Conservation (phyloP, 1,284 basidiomycete species). For the Coniferiporia sulphurascens region DNA sequence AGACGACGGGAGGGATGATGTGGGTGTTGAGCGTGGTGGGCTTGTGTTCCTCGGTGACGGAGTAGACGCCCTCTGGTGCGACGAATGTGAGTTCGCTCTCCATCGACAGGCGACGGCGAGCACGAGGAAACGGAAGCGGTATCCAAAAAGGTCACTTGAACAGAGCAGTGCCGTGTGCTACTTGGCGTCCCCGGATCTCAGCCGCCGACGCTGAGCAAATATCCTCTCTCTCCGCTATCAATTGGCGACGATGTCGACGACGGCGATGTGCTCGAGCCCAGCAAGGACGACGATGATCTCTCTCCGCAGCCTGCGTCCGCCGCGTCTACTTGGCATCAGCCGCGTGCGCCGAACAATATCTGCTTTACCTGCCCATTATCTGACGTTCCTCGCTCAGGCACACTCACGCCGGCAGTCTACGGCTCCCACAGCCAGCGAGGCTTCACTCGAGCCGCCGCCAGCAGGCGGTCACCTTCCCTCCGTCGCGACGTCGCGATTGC, state of each 20-base stretch:
- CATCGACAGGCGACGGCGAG: slow-evolving; percentile 36
- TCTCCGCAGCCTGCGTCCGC: background rate
- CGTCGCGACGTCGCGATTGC: slow-evolving; percentile 59
- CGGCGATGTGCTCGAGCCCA: slow-evolving; percentile 4
- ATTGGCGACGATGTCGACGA: background rate
- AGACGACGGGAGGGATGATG: slow-evolving; percentile 41
- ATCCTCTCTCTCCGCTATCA: background rate
- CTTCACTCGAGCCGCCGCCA: slow-evolving; percentile 58
- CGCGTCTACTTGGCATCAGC: background rate
- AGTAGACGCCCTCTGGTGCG: slow-evolving; percentile 83
- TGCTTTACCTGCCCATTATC: background rate
- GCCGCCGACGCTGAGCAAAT: background rate
- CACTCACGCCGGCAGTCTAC: slow-evolving; percentile 9
- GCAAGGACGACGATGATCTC: background rate
- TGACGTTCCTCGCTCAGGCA: slow-evolving; percentile 18
- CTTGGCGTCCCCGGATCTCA: slow-evolving; percentile 2
- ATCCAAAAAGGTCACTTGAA: background rate
- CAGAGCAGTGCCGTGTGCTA: background rate
- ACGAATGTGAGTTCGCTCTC: slow-evolving; percentile 79
- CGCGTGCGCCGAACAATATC: background rate
- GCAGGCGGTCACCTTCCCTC: slow-evolving; percentile 70
- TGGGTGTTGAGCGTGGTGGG: slow-evolving; percentile 46
- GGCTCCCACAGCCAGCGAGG: slow-evolving; percentile 28
- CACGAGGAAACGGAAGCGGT: background rate
- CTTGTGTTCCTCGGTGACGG: slow-evolving; percentile 80